Percentiles rank a stretch among this genome's conserved stretches.
phyloP scores from a whole-genome alignment of 2,329 filamentous ascomycete genomes.

The Neoarthrinium moseri region DNA sequence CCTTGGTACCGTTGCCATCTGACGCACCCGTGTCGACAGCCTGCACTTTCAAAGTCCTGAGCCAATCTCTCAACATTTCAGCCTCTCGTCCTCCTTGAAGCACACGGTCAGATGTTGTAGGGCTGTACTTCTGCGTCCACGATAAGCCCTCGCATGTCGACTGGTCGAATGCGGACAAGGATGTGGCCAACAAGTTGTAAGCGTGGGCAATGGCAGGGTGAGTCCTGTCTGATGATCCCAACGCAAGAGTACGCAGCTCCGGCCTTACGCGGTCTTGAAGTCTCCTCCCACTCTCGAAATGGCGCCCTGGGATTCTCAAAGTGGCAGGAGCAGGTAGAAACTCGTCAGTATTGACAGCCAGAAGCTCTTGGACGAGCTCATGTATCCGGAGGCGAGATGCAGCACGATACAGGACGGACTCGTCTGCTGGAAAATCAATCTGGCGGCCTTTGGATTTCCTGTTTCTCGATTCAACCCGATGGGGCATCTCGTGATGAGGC shows the following conservation, averaged over 20 bases:
- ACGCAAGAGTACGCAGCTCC: slow-evolving; percentile 39
- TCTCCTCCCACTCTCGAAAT: slow-evolving; percentile 57
- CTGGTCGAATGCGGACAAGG: slow-evolving; percentile 76
- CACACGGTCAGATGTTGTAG: slow-evolving; percentile 65
- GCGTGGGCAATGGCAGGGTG: slow-evolving; percentile 62
- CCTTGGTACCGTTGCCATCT: slow-evolving; percentile 30
- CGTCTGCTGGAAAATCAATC: slow-evolving; percentile 36
- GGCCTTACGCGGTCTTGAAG: slow-evolving; percentile 48
- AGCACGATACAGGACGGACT: slow-evolving; percentile 40
- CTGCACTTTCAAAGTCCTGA: slow-evolving; percentile 72
- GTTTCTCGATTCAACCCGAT: slow-evolving; percentile 13
- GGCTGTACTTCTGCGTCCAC: slow-evolving; percentile 88
- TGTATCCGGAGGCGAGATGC: slow-evolving; percentile 38
- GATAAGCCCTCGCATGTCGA: slow-evolving; percentile 69
- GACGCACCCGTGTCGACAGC: slow-evolving; percentile 65
- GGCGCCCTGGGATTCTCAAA: slow-evolving; percentile 53
- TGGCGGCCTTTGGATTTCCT: slow-evolving; percentile 52
- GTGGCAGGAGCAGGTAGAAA: slow-evolving; percentile 45
- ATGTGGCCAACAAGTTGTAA: slow-evolving; percentile 57
- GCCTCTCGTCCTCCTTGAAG: slow-evolving; percentile 74
- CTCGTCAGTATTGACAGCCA: slow-evolving; percentile 34
- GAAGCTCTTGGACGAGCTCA: slow-evolving; percentile 28
- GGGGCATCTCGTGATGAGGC: neutral
- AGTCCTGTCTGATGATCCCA: slow-evolving; percentile 12
- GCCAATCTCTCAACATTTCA: slow-evolving; percentile 74